A percentile compares a stretch with the other conserved stretches of the same genome.
phyloP scores from a whole-genome alignment of 352 stramenopile genomes.

The Thalassiosira mediterranea region DNA sequence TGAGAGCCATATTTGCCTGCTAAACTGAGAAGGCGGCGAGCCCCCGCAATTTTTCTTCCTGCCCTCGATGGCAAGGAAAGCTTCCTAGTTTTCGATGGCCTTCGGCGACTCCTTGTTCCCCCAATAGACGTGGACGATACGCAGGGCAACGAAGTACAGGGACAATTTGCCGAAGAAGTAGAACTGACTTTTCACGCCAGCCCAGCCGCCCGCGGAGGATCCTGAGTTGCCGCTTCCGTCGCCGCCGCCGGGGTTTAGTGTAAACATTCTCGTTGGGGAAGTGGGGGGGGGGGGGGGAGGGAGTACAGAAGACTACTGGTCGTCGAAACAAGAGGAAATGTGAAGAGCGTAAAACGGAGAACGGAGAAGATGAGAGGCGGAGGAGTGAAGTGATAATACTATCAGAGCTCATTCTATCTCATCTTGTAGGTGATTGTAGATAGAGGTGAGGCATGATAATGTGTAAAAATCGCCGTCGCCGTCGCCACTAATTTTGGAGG shows the following conservation, averaged over 20 bases:
- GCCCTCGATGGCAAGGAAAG: neutral
- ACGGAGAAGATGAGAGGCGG: no score
- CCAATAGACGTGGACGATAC: conserved; percentile 74
- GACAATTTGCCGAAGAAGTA: conserved; percentile 77
- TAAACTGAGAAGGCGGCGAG: neutral
- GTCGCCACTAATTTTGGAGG: no score
- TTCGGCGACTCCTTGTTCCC: conserved; percentile 27
- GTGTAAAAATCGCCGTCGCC: no score
- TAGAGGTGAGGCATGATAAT: no score
- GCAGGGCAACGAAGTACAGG: conserved; percentile 71
- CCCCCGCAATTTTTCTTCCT: neutral
- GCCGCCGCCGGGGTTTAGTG: conserved; percentile 55
- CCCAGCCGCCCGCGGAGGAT: conserved; percentile 23
- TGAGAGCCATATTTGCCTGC: conserved; percentile 58
- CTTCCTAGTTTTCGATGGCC: conserved; percentile 44
- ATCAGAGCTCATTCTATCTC: no score
- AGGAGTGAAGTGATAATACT: no score
- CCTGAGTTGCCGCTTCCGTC: conserved; percentile 17
- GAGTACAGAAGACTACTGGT: neutral
- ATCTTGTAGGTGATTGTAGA: no score
- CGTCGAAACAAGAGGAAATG: no score
- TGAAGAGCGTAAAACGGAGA: no score
- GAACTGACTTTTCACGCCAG: conserved; percentile 41
- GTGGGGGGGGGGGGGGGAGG: no score
- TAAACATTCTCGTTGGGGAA: conserved; percentile 57